These are phyloP conservation scores for Trametopsis cervina DNA, from an alignment of 768 basidiomycete species.

Conservation along the genomic window DNA sequence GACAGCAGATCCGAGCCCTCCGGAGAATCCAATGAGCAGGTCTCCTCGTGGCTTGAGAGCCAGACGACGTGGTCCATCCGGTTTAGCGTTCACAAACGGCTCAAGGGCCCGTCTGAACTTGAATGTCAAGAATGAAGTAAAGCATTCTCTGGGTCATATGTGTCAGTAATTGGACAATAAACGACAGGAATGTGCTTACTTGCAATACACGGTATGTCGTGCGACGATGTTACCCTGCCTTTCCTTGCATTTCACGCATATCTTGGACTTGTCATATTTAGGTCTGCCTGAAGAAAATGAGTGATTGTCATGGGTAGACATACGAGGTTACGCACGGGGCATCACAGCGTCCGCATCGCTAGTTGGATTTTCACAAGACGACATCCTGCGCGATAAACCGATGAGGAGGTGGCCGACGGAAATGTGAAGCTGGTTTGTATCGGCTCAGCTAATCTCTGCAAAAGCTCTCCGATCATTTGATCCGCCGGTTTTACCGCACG, in stretches of 20 bases:
- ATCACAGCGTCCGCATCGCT: slow-evolving; percentile 55
- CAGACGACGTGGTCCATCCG: slow-evolving; percentile 49
- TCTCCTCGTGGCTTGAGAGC: slow-evolving; percentile 62
- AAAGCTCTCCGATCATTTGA: neutral
- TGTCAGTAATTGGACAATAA: neutral
- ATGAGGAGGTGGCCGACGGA: too few relatives aligned
- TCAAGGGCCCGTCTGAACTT: slow-evolving; percentile 65
- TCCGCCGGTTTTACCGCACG: neutral
- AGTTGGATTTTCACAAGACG: slow-evolving; percentile 55
- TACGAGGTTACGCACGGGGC: slow-evolving; percentile 44
- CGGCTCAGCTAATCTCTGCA: too few relatives aligned
- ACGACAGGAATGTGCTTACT: slow-evolving; percentile 34
- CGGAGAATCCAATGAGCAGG: slow-evolving; percentile 67
- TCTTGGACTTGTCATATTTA: slow-evolving; percentile 60
- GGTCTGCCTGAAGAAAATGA: slow-evolving; percentile 39
- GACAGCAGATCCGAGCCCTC: slow-evolving; percentile 69
- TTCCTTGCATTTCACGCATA: slow-evolving; percentile 71
- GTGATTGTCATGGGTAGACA: neutral
- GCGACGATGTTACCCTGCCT: slow-evolving; percentile 62
- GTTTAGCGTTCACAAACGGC: slow-evolving; percentile 51
- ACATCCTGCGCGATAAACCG: too few relatives aligned
- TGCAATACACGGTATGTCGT: slow-evolving; percentile 81
- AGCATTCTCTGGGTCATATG: slow-evolving; percentile 46
- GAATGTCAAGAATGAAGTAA: slow-evolving; percentile 49
- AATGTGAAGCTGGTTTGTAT: too few relatives aligned